phyloP scores from a whole-genome alignment of 2,329 filamentous ascomycete species.

The Alternaria tenuissima region DNA sequence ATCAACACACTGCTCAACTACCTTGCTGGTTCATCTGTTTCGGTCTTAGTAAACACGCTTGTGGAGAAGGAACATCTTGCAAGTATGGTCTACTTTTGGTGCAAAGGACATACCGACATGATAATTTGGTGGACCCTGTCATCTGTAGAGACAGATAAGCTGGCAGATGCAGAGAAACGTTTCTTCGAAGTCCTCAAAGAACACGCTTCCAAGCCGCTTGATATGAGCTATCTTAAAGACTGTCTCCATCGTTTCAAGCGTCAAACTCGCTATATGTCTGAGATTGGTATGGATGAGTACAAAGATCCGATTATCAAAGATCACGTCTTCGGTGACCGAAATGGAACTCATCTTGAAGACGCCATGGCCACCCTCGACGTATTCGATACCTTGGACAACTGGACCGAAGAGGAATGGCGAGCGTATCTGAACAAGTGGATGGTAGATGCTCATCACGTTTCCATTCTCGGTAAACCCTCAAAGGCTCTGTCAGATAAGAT shows the following conservation, averaged over 20 bases:
- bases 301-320: slow-evolving; percentile 87
- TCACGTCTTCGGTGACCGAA: slow-evolving; percentile 86
- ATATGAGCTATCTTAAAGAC: slow-evolving; percentile 89
- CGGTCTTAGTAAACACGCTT: slow-evolving; percentile 87
- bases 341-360: slow-evolving; percentile 66
- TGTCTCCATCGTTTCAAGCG: slow-evolving; percentile 84
- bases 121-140: slow-evolving; percentile 87
- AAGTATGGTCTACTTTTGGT: slow-evolving; percentile 82
- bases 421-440: slow-evolving; percentile 84
- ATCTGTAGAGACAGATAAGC: slow-evolving; percentile 85
- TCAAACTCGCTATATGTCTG: slow-evolving; percentile 82
- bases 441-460: slow-evolving; percentile 83
- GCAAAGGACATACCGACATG: slow-evolving; percentile 80
- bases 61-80: slow-evolving; percentile 94
- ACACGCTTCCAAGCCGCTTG: slow-evolving; percentile 79
- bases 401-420: slow-evolving; percentile 87
- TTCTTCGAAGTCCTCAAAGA: slow-evolving; percentile 85
- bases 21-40: slow-evolving; percentile 90
- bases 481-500: slow-evolving; percentile 78
- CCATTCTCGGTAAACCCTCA: slow-evolving; percentile 87
- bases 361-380: slow-evolving; percentile 56
- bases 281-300: slow-evolving; percentile 82
- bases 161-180: slow-evolving; percentile 83
- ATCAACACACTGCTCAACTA: slow-evolving; percentile 84
- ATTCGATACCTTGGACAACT: slow-evolving; percentile 74